Evolutionary conservation across 495 filamentous ascomycete species (phyloP).

Genomic region (Parathielavia appendiculata): DNA sequence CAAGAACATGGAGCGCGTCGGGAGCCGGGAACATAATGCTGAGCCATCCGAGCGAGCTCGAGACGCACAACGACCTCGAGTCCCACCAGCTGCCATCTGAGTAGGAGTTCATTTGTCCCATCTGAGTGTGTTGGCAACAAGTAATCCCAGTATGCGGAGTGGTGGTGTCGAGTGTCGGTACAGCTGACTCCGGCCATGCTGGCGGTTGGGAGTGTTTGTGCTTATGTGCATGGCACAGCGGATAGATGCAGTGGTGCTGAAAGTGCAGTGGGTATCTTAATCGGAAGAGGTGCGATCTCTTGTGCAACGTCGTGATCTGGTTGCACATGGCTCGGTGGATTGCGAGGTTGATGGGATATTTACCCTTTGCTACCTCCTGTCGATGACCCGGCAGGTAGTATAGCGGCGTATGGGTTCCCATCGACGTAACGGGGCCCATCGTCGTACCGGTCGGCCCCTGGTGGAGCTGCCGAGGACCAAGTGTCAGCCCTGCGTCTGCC

Average conservation of each 20-base stretch:
- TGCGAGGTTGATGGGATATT: background rate
- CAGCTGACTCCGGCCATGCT: background rate
- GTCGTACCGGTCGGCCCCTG: conserved; percentile 31
- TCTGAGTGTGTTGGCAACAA: background rate
- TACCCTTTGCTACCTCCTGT: conserved; percentile 33
- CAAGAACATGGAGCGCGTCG: conserved; percentile 18
- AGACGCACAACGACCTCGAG: background rate
- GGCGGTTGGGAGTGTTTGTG: conserved; percentile 1
- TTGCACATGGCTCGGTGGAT: background rate
- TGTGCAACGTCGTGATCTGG: conserved; percentile 16
- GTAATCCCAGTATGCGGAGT: background rate
- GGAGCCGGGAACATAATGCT: background rate
- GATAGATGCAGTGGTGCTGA: background rate
- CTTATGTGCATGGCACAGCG: conserved; percentile 7
- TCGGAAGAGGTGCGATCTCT: conserved; percentile 2
- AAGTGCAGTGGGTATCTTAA: background rate
- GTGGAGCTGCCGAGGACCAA: conserved; percentile 35
- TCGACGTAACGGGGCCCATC: conserved; percentile 47
- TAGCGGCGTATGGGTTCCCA: conserved; percentile 47
- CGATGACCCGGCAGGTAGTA: conserved; percentile 40
- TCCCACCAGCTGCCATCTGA: background rate
- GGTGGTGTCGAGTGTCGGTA: background rate
- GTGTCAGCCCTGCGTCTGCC: conserved; percentile 41
- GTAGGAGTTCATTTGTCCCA: background rate
- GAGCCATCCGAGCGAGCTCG: background rate